phyloP scores from a whole-genome alignment of 345 rosid genomes.

The Eucalyptus pauciflora region DNA sequence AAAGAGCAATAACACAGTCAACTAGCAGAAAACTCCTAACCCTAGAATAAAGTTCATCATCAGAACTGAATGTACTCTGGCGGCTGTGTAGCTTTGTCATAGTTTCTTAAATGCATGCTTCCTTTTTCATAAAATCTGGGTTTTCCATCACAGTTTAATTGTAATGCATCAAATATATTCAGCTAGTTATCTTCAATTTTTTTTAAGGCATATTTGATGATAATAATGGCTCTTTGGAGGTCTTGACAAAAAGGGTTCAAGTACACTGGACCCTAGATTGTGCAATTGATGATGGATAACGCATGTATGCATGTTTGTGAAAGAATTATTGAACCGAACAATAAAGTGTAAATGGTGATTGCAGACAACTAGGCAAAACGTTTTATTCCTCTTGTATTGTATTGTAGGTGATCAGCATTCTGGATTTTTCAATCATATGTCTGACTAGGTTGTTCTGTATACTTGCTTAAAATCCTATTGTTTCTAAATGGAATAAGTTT shows the following conservation, averaged over 20 bases:
- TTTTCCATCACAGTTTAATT: neutral
- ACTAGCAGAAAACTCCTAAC: neutral
- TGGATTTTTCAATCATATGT: neutral
- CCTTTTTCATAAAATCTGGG: neutral
- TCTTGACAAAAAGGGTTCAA: neutral
- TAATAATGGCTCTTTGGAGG: neutral
- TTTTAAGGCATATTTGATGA: neutral
- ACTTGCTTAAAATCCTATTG: neutral
- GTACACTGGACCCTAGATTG: neutral
- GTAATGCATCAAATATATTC: neutral
- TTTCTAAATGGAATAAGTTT: neutral
- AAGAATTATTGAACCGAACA: neutral
- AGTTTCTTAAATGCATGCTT: neutral
- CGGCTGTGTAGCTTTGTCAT: neutral
- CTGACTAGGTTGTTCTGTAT: neutral
- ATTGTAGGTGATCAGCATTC: neutral
- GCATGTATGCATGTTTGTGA: neutral
- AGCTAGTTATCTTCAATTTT: neutral
- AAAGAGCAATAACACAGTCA: neutral
- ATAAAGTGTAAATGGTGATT: neutral
- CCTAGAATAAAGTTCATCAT: accelerated
- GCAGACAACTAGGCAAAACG: neutral
- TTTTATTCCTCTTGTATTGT: neutral
- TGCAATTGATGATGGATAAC: neutral
- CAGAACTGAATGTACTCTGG: neutral